These are phyloP conservation scores for Ustilago loliicola DNA, from an alignment of 1,284 basidiomycete species.

Conservation along the genomic window DNA sequence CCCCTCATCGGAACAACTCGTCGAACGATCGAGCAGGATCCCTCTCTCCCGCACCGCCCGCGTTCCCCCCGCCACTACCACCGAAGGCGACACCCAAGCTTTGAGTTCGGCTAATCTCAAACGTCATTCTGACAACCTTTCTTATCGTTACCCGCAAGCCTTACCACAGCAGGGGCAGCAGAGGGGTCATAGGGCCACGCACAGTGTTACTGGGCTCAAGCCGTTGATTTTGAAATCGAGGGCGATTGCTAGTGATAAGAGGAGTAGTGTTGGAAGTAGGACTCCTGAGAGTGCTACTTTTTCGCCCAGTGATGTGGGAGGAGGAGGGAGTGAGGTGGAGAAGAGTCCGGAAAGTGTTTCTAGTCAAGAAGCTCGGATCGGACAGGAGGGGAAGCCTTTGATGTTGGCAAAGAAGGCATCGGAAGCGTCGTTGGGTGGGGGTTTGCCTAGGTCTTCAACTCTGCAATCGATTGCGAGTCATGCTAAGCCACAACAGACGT, in stretches of 20 bases:
- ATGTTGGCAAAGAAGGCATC: no score
- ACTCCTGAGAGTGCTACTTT: conserved; percentile 22
- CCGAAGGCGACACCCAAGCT: conserved; percentile 7
- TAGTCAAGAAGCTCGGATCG: conserved; percentile 8
- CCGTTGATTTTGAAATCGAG: conserved; percentile 35
- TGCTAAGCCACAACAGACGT: background rate
- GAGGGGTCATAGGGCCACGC: conserved; percentile 25
- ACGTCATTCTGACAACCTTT: conserved; percentile 40
- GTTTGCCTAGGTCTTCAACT: conserved; percentile 34
- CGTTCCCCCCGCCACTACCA: background rate
- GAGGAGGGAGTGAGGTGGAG: background rate
- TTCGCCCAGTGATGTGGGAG: background rate
- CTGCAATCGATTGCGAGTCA: conserved; percentile 18
- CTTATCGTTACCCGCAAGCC: conserved; percentile 22
- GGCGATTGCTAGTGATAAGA: conserved; percentile 22
- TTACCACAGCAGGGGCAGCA: conserved; percentile 11
- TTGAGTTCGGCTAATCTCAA: conserved; percentile 40
- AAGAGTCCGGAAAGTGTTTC: conserved; percentile 6
- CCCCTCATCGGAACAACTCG: conserved; percentile 28
- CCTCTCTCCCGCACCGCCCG: background rate
- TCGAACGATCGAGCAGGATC: background rate
- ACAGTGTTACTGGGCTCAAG: conserved; percentile 40
- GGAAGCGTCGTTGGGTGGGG: background rate
- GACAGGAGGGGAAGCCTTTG: background rate
- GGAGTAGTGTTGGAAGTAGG: conserved; percentile 14